These are phyloP conservation scores for Anisodus acutangulus DNA, from an alignment of 257 asterid species.

Conservation along the genomic window DNA sequence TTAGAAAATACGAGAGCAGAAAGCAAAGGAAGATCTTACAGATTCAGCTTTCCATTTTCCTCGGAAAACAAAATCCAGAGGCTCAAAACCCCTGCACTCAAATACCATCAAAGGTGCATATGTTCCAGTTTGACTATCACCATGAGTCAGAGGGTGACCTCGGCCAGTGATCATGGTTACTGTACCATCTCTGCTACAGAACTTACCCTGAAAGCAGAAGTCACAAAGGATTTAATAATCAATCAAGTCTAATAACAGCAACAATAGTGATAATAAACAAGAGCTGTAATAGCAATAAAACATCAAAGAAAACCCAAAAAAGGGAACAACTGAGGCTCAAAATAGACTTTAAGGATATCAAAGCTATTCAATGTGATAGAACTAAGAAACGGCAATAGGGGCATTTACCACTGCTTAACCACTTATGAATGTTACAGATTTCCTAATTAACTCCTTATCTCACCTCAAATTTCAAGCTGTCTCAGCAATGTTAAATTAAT, in stretches of 20 bases:
- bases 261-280: not conserved
- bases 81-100: slow-evolving; percentile 81
- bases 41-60: slow-evolving; percentile 85
- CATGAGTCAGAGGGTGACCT: slow-evolving; percentile 75
- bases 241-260: slow-evolving; percentile 28
- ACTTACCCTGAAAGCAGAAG: slow-evolving; percentile 68
- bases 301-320: not conserved
- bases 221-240: not conserved
- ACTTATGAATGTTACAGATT: not conserved
- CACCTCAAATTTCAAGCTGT: slow-evolving; percentile 3
- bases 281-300: slow-evolving; percentile 23
- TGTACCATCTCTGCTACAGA: slow-evolving; percentile 86
- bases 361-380: not conserved
- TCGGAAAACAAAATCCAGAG: slow-evolving; percentile 72
- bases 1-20: not conserved
- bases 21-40: slow-evolving; percentile 50
- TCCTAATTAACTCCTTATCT: slow-evolving; percentile 1
- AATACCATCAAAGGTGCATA: slow-evolving; percentile 67
- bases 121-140: slow-evolving; percentile 54
- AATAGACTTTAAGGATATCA: not conserved
- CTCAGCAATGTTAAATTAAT: not conserved
- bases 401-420: not conserved
- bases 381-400: not conserved
- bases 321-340: not conserved
- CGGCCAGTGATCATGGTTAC: slow-evolving; percentile 72